A percentile compares a stretch with the other conserved stretches of the same genome.
These are phyloP conservation scores for Lycium barbarum DNA, from an alignment of 257 asterid species.

Conservation along the genomic window DNA sequence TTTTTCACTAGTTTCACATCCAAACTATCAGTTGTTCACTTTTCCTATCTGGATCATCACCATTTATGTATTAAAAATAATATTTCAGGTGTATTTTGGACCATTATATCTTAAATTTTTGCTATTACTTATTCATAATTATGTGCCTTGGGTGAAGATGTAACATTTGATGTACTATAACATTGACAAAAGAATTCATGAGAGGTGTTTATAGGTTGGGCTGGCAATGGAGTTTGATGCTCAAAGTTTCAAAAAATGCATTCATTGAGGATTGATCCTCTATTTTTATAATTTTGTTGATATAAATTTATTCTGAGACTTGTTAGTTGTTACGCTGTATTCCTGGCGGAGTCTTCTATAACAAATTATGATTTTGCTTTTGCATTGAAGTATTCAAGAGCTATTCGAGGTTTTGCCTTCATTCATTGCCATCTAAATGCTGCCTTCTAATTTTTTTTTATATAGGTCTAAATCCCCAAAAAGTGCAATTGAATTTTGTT, in stretches of 20 bases:
- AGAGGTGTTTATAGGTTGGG: not conserved
- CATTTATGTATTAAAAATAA: too few relatives aligned
- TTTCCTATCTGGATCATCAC: too few relatives aligned
- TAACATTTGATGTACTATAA: not conserved
- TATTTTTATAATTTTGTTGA: not conserved
- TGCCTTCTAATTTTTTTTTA: not conserved
- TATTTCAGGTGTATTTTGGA: too few relatives aligned
- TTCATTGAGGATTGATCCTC: not conserved
- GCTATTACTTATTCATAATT: not conserved
- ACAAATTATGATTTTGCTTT: conserved; percentile 1
- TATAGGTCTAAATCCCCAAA: not conserved
- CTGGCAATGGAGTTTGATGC: not conserved
- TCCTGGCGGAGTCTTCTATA: not conserved
- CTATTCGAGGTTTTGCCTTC: not conserved
- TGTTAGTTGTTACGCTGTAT: not conserved
- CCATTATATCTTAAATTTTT: not conserved
- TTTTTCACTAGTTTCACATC: too few relatives aligned
- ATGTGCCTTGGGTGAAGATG: not conserved
- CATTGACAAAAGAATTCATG: not conserved
- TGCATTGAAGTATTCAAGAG: not conserved
- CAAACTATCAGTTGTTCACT: too few relatives aligned
- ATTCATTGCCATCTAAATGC: not conserved
- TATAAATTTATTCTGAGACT: not conserved
- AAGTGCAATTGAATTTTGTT: not conserved
- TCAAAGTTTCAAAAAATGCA: not conserved